These are phyloP conservation scores for Spizellomyces punctatus DNA, from an alignment of 192 early-diverging fungal genomes.

Conservation along the genomic window DNA sequence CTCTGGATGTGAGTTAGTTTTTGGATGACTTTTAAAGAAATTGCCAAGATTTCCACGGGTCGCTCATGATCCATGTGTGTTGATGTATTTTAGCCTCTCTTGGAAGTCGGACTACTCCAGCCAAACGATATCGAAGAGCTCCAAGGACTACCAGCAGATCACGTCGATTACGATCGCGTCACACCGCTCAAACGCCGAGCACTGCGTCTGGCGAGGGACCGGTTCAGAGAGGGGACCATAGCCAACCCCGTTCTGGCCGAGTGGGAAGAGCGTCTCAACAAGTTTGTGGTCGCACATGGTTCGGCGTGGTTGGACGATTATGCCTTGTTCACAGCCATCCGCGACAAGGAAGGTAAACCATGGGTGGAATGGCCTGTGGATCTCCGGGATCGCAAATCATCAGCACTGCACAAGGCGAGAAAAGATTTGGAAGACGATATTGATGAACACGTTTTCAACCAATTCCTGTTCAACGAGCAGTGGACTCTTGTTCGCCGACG, in stretches of 20 bases:
- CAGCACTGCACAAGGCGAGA: constrained; percentile 11
- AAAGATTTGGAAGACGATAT: constrained; percentile 23
- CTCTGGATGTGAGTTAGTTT: constrained; percentile 15
- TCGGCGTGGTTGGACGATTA: constrained; percentile 30
- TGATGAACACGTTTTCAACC: constrained; percentile 27
- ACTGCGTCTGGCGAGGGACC: constrained; percentile 25
- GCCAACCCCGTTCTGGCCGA: neutral
- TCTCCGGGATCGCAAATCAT: constrained; percentile 25
- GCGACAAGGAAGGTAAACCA: constrained; percentile 13
- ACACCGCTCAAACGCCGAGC: constrained; percentile 20
- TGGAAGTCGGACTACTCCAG: constrained; percentile 21
- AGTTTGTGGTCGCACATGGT: constrained; percentile 12
- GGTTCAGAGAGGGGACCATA: constrained; percentile 5
- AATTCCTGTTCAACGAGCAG: constrained; percentile 29
- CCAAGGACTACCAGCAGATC: constrained; percentile 1
- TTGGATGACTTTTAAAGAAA: no score
- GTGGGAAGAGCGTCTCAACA: neutral
- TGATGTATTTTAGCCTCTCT: constrained; percentile 12
- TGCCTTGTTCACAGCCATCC: constrained; percentile 21
- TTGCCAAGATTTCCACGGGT: neutral
- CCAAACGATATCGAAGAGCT: constrained; percentile 5
- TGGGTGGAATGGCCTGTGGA: constrained; percentile 31
- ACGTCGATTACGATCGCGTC: constrained; percentile 26
- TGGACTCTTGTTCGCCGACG: constrained; percentile 8
- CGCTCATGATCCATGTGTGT: neutral